Conservation (phyloP, 1,139 yeast species). For the Yamadazyma friedrichii region DNA sequence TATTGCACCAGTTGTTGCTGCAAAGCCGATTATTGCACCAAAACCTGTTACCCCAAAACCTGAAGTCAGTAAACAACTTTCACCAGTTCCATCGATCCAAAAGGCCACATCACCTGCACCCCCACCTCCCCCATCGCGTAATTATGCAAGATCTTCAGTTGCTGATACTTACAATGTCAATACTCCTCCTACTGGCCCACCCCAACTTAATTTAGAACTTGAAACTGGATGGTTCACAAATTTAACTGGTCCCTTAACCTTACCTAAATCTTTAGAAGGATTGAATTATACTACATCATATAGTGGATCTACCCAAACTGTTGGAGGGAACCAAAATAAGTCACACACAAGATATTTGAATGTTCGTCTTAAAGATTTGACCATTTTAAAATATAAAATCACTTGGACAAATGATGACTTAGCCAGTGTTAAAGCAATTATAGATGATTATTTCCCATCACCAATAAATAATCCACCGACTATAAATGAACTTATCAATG, state of each 20-base stretch:
- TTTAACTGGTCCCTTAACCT: constrained; percentile 16
- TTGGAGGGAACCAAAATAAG: constrained; percentile 9
- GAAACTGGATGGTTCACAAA: constrained; percentile 46
- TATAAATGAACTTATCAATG: constrained; percentile 35
- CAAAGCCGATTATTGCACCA: constrained; percentile 1
- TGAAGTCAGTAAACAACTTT: background rate
- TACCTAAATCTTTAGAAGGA: constrained; percentile 40
- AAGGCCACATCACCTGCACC: constrained; percentile 9
- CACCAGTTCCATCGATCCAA: constrained; percentile 2
- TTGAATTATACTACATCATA: constrained; percentile 33
- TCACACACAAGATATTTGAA: constrained; percentile 23
- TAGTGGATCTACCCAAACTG: constrained; percentile 17
- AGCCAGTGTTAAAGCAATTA: constrained; percentile 21
- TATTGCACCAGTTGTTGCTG: constrained; percentile 5
- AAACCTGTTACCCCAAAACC: constrained; percentile 3
- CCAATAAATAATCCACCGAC: constrained; percentile 44
- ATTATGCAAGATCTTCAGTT: constrained; percentile 24
- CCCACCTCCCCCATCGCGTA: constrained; percentile 30
- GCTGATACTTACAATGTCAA: constrained; percentile 12
- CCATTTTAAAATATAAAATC: constrained; percentile 45
- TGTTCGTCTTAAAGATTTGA: constrained; percentile 51
- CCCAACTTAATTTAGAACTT: constrained; percentile 41
- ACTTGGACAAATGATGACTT: constrained; percentile 41
- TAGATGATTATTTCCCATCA: constrained; percentile 46
- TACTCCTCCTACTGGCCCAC: constrained; percentile 21